Conservation (phyloP, 495 filamentous ascomycete species). For the Cryomyces minteri region DNA sequence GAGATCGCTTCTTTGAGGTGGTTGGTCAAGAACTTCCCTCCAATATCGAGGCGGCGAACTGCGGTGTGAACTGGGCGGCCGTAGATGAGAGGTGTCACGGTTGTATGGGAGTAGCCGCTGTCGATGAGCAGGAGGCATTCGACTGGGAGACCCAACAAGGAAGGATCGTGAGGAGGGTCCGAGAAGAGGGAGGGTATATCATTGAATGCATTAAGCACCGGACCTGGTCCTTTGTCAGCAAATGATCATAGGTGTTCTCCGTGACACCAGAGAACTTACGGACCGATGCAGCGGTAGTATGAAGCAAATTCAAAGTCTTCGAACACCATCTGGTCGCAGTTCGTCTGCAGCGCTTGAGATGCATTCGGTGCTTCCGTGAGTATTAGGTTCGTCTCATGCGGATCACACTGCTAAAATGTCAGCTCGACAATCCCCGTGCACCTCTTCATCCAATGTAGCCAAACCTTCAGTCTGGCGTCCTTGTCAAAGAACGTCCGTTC, state of each 20-base stretch:
- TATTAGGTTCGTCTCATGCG: constrained; percentile 61
- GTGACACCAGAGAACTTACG: constrained; percentile 17
- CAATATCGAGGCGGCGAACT: constrained; percentile 74
- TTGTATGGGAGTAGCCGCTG: constrained; percentile 84
- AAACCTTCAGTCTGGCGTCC: constrained; percentile 34
- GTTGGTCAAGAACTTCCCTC: constrained; percentile 90
- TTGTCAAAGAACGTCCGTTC: constrained; percentile 73
- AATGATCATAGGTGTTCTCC: not conserved
- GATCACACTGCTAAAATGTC: constrained; percentile 35
- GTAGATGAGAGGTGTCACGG: constrained; percentile 68
- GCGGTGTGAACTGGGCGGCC: constrained; percentile 65
- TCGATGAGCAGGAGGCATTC: constrained; percentile 82
- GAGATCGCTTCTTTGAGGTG: constrained; percentile 81
- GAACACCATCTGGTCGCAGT: constrained; percentile 92
- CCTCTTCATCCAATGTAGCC: not conserved
- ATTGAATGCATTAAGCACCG: constrained; percentile 71
- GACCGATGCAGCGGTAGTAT: constrained; percentile 59
- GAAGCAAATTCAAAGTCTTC: constrained; percentile 93
- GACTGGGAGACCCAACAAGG: constrained; percentile 26
- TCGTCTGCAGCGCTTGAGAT: constrained; percentile 57
- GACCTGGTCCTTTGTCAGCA: constrained; percentile 24
- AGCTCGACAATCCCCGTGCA: not conserved
- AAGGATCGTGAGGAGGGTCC: constrained; percentile 21
- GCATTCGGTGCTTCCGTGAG: constrained; percentile 87
- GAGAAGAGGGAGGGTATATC: constrained; percentile 47